Evolutionary conservation across 306 rosid species (phyloP), one percentile per base, ranked within the genome.

Genomic region (Quercus dentata): DNA sequence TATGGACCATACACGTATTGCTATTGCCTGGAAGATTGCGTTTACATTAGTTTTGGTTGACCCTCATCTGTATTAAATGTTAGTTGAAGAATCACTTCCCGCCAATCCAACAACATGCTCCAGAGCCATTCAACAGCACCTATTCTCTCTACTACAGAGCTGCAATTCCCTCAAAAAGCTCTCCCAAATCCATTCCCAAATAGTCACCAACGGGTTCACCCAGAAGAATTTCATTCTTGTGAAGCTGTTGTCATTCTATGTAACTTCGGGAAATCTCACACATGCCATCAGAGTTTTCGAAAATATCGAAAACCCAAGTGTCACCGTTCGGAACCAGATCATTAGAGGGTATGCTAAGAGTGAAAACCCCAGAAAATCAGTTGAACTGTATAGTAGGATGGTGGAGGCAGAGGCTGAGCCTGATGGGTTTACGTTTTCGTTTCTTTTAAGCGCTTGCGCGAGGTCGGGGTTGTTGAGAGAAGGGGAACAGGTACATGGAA

Each of bases 391-490:
- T 78, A 82, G 63, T 10, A 80, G 55, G 75, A 84, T 94, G 95
- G 68, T 82, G 56, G 76, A 59, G 71, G 58, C 78, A 35, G 83
- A 80, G 62, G 81, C 62, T 54, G 85, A 82, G 38, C 89, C 94
- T 59, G 87, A 91, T 70, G 94, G 80, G 76, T 90, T 83, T 80
- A 89, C 98, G 1, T 90, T 83, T 83, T 90, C 92, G 69, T 88
- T 73, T 83, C 89, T 91, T 27, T 79, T 94, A 55, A 86, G 86
- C 75, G 95, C 90, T 7, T 91, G 92, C 56, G 87, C 83, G 58
- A 86, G 88, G 19, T 88, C 85, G 10, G 89, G 86, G 86, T 78
- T 88, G 85, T 65, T 86, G 28, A 74, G 77, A 81, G 92, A 90
- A 85, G 95, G 95, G 79, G 80, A 90, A 49, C 94, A 88, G 86